Conservation (phyloP, 2,329 filamentous ascomycete genomes). For the Ceratocystis alfenasii region DNA sequence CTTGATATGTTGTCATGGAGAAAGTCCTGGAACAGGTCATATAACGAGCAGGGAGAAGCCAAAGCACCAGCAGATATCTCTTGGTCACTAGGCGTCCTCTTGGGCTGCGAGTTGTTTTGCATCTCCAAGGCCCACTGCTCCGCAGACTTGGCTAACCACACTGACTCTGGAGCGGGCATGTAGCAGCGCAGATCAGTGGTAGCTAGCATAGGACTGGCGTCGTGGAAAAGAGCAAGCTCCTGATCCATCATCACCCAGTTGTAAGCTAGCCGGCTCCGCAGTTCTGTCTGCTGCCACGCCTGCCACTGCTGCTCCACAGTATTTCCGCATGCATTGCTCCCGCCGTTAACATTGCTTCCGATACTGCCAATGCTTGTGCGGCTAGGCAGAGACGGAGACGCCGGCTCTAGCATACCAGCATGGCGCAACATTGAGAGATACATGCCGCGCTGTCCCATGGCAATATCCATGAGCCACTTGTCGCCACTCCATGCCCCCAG, state of each 20-base stretch:
- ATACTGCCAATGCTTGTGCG: conserved; percentile 42
- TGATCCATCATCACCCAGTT: conserved; percentile 66
- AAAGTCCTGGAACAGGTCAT: conserved; percentile 56
- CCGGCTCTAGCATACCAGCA: conserved; percentile 51
- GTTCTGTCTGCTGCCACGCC: conserved; percentile 54
- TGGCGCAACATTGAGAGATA: conserved; percentile 62
- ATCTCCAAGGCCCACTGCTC: conserved; percentile 48
- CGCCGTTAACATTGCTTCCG: conserved; percentile 43
- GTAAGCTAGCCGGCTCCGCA: conserved; percentile 55
- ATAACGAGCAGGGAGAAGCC: conserved; percentile 43
- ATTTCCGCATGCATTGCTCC: conserved; percentile 20
- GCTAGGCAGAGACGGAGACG: conserved; percentile 24
- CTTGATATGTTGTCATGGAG: conserved; percentile 49
- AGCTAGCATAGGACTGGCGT: conserved; percentile 49
- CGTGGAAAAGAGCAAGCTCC: conserved; percentile 55
- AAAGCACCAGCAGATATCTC: neutral
- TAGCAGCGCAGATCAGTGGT: conserved; percentile 53
- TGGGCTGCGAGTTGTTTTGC: conserved; percentile 42
- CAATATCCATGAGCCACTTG: conserved; percentile 67
- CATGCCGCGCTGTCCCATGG: conserved; percentile 62
- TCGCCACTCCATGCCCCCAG: conserved; percentile 62
- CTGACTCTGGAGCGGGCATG: conserved; percentile 47
- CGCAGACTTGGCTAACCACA: conserved; percentile 51
- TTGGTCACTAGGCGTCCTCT: conserved; percentile 28
- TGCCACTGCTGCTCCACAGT: conserved; percentile 45